These are phyloP conservation scores for Neurospora tetraspora DNA, from an alignment of 495 filamentous ascomycete genomes.

Conservation along the genomic window DNA sequence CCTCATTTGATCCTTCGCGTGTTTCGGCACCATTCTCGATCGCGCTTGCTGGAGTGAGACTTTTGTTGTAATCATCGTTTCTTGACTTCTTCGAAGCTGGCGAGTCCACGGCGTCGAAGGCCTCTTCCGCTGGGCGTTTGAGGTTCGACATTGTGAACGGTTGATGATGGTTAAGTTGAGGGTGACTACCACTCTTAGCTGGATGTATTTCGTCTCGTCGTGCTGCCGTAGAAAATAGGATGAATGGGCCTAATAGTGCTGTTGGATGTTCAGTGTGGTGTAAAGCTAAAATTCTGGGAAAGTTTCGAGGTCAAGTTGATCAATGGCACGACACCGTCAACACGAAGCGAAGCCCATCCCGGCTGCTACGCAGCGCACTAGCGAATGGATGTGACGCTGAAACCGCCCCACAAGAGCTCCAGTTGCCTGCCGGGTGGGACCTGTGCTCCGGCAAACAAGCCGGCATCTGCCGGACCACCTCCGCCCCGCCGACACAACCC, in stretches of 20 bases:
- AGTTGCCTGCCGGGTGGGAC: background rate
- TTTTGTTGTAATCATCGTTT: constrained; percentile 44
- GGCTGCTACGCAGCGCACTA: background rate
- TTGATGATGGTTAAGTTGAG: background rate
- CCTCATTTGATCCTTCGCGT: constrained; percentile 12
- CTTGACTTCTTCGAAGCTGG: constrained; percentile 71
- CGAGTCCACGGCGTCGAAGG: constrained; percentile 61
- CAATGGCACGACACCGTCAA: background rate
- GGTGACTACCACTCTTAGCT: too few species aligned
- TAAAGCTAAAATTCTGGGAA: background rate
- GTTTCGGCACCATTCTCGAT: constrained; percentile 26
- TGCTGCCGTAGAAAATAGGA: background rate
- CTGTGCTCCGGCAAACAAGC: background rate
- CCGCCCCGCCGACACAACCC: background rate
- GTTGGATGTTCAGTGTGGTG: background rate
- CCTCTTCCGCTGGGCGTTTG: constrained; percentile 68
- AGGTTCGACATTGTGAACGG: constrained; percentile 38
- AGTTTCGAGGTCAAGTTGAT: background rate
- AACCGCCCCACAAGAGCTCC: background rate
- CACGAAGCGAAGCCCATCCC: background rate
- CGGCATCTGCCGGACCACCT: background rate
- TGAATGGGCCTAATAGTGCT: background rate
- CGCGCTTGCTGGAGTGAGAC: constrained; percentile 19
- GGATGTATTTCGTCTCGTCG: background rate
- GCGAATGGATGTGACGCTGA: background rate